Evolutionary conservation across 2,329 filamentous ascomycete genomes (phyloP).

Genomic region (Cladophialophora exuberans): DNA sequence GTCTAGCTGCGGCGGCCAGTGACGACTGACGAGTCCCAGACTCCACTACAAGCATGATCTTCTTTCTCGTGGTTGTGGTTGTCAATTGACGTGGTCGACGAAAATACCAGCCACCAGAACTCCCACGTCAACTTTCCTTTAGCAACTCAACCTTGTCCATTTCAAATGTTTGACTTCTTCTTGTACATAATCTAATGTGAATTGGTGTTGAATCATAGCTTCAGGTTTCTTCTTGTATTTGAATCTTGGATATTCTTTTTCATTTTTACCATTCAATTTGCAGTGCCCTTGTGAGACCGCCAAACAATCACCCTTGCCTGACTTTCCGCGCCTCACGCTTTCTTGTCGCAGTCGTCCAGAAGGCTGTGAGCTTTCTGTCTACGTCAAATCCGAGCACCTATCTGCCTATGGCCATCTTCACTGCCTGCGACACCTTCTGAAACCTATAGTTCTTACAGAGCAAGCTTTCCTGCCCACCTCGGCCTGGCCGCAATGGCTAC

Average conservation of each 20-base stretch:
- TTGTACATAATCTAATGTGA: conserved; percentile 24
- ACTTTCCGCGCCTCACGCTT: background rate
- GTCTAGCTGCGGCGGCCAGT: background rate
- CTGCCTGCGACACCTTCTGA: background rate
- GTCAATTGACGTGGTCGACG: conserved; percentile 12
- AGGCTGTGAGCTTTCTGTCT: background rate
- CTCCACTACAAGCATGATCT: conserved; percentile 10
- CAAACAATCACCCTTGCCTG: background rate
- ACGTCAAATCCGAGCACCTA: background rate
- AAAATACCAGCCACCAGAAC: conserved; percentile 17
- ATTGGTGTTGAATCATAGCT: conserved; percentile 12
- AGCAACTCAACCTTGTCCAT: conserved; percentile 12
- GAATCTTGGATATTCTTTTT: conserved; percentile 14
- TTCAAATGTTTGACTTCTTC: conserved; percentile 17
- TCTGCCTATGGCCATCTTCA: conserved; percentile 7
- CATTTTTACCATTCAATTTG: background rate
- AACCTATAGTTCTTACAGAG: background rate
- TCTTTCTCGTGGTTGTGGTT: conserved; percentile 6
- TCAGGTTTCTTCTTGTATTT: conserved; percentile 3
- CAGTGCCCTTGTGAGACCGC: background rate
- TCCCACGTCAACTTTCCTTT: conserved; percentile 8
- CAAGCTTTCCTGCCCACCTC: background rate
- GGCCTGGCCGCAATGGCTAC: conserved; percentile 19
- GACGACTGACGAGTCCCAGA: conserved; percentile 5
- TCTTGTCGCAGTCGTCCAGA: background rate